These are phyloP conservation scores for Ascochyta pisi DNA, from an alignment of 2,329 filamentous ascomycete genomes.

Conservation along the genomic window DNA sequence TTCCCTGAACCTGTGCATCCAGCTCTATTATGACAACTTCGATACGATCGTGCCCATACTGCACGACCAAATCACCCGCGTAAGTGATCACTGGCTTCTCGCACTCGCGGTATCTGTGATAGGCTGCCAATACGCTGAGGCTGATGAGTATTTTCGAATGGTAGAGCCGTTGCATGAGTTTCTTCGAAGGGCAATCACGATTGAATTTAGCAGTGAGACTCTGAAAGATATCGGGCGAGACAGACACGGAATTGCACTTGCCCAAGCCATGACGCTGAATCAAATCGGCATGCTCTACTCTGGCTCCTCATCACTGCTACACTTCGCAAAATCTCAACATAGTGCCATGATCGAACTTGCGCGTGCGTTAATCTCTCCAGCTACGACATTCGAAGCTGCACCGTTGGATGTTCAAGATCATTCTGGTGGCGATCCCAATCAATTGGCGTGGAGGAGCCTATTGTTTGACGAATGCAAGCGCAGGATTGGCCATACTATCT, in stretches of 20 bases:
- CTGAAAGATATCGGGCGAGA: background rate
- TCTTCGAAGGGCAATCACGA: constrained; percentile 8
- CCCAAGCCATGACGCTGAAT: constrained; percentile 12
- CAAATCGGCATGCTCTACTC: constrained; percentile 18
- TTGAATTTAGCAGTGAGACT: background rate
- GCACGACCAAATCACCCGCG: constrained; percentile 24
- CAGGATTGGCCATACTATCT: constrained; percentile 28
- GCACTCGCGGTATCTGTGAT: constrained; percentile 37
- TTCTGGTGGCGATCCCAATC: background rate
- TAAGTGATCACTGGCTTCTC: constrained; percentile 23
- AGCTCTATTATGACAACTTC: constrained; percentile 38
- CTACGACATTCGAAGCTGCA: background rate
- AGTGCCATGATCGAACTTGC: constrained; percentile 9
- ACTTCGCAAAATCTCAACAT: constrained; percentile 6
- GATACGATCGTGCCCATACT: constrained; percentile 36
- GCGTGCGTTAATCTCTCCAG: background rate
- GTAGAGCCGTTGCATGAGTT: constrained; percentile 17
- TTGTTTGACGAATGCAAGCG: constrained; percentile 8
- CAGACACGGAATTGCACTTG: background rate
- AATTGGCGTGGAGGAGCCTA: background rate
- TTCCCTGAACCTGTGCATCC: constrained; percentile 28
- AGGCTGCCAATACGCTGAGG: constrained; percentile 31
- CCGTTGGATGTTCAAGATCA: background rate
- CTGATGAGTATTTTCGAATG: constrained; percentile 7
- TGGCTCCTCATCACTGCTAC: constrained; percentile 2